These are phyloP conservation scores for Auricularia cornea DNA, from an alignment of 768 basidiomycete genomes.

Conservation along the genomic window DNA sequence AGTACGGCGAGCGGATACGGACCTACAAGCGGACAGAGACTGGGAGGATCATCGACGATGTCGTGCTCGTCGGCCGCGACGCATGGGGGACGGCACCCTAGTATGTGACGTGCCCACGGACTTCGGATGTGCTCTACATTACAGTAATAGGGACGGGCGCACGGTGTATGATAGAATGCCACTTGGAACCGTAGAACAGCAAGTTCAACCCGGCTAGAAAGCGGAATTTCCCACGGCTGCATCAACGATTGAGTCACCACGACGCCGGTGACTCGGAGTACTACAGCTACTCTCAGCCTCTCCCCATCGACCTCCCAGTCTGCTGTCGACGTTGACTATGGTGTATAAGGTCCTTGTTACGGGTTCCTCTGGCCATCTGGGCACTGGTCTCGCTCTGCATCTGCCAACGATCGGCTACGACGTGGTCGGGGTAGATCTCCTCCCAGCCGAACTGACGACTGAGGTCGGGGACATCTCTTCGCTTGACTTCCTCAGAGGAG, in stretches of 20 bases:
- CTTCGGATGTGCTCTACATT: no score
- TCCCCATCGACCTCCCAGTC: no score
- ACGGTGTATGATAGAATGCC: no score
- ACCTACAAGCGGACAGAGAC: constrained; percentile 80
- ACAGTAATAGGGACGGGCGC: no score
- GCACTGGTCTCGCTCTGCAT: neutral
- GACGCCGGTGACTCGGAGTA: no score
- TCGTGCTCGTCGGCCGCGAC: constrained; percentile 45
- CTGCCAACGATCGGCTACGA: neutral
- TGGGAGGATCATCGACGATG: constrained; percentile 55
- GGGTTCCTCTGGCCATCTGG: neutral
- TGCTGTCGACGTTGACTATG: no score
- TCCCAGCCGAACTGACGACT: neutral
- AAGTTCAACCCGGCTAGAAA: no score
- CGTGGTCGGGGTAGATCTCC: neutral
- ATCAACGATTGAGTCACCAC: no score
- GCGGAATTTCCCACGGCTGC: no score
- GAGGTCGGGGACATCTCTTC: neutral
- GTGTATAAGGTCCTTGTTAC: neutral
- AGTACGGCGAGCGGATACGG: constrained; percentile 85
- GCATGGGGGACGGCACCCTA: neutral
- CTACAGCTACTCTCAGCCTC: no score
- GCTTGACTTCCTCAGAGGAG: neutral
- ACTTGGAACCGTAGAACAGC: no score
- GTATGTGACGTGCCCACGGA: no score